Evolutionary conservation across 345 rosid species (phyloP).

Genomic region (Passiflora organensis): DNA sequence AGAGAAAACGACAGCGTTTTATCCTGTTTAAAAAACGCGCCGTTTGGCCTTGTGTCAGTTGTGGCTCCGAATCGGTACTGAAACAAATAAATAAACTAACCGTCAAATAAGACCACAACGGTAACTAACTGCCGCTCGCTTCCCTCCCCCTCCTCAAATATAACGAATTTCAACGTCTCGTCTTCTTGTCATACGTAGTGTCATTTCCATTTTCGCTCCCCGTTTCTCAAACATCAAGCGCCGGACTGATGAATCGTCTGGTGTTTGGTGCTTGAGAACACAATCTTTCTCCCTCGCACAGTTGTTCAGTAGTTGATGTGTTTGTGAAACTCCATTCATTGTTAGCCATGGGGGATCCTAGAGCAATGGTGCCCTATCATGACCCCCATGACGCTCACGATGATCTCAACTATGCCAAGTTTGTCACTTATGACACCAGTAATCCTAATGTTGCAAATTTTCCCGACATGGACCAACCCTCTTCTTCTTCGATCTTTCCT

Average conservation of each 20-base stretch:
- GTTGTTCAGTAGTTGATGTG: no score
- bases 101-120: constrained; percentile 21
- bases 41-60: background rate
- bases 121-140: constrained; percentile 35
- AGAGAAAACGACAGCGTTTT: background rate
- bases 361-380: constrained; percentile 20
- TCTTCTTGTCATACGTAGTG: no score
- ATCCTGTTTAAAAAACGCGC: background rate
- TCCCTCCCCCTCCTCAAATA: constrained; percentile 8
- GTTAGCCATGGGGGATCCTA: constrained; percentile 32
- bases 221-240: constrained; percentile 18
- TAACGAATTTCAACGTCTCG: background rate
- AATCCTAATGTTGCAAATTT: constrained; percentile 20
- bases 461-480: background rate
- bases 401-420: constrained; percentile 15
- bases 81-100: constrained; percentile 11
- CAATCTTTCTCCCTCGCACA: no score
- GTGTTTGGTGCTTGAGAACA: constrained; percentile 16
- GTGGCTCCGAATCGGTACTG: background rate
- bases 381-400: constrained; percentile 24
- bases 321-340: no score
- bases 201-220: background rate
- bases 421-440: background rate
- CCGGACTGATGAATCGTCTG: constrained; percentile 7
- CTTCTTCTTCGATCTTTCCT: background rate